Evolutionary conservation across 768 basidiomycete genomes (phyloP), one percentile per base, ranked within the genome.

Genomic region (Serendipita vermifera): DNA sequence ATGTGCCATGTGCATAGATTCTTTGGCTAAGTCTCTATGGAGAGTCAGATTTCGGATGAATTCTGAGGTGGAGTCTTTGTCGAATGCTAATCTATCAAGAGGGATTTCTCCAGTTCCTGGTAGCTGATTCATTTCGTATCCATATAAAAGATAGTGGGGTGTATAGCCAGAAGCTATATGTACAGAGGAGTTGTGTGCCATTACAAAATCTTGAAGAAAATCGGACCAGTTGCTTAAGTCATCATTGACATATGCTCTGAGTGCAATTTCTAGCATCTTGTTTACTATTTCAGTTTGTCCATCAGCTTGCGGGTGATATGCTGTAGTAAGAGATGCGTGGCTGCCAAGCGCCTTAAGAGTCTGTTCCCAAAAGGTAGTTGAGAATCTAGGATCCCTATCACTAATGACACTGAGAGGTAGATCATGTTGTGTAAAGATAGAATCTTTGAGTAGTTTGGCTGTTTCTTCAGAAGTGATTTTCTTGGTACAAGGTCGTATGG

Each of bases 301-400:
- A 57, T 73, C 69, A 3, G 68, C 64, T 57, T 73, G 70, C 0
- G 70, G 72, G 55, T 73, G 73, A 40, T 70, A 65, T 0, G 67
- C 59, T 0, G 69, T 69, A 2, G 71, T 67, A 0, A 70, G 39
- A 2, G 59, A 60, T 53, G 60, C 53, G 1, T 54, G 17, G 5
- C 61, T 58, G 0, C 64, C 65, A n/a, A 69, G n/a, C n/a, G n/a
- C n/a, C n/a, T n/a, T n/a, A n/a, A n/a, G n/a, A n/a, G n/a, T n/a
- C n/a, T n/a, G n/a, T 57, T 61, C 59, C 65, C 68, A 70, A 58
- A 71, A 68, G 3, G 7, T 38, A 15, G 26, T 17, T 3, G 38
- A n/a, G 38, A 33, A 60, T 24, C 59, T n/a, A 14, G 22, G 13
- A 24, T 43, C 41, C 7, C 20, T 15, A 33, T 54, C 51, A 27